Conservation (phyloP, 441 rosid species). For the Sinapis alba region DNA sequence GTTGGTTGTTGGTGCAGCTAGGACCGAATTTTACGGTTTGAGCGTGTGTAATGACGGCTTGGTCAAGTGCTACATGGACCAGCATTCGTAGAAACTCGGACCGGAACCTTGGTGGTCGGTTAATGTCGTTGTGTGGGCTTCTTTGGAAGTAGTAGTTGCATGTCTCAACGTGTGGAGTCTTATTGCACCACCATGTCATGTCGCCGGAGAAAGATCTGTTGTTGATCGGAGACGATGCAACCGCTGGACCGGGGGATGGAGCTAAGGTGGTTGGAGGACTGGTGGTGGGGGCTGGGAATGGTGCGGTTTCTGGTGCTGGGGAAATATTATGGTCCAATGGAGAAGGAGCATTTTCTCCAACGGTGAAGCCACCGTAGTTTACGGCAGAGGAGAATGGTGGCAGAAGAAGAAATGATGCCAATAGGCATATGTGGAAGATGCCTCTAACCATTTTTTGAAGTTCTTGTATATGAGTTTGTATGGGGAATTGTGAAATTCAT, state of each 20-base stretch:
- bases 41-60: slow-evolving; percentile 41
- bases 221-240: slow-evolving; percentile 9
- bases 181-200: slow-evolving; percentile 73
- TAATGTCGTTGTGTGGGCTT: slow-evolving; percentile 24
- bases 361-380: not conserved
- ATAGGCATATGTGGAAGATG: slow-evolving; percentile 36
- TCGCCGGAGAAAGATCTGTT: slow-evolving; percentile 33
- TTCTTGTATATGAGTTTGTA: slow-evolving; percentile 29
- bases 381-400: slow-evolving; percentile 42
- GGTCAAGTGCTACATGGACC: slow-evolving; percentile 52
- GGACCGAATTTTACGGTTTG: slow-evolving; percentile 43
- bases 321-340: slow-evolving; percentile 25
- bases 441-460: slow-evolving; percentile 30
- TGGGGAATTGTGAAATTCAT: slow-evolving; percentile 32
- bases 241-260: slow-evolving; percentile 3
- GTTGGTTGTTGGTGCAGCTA: slow-evolving; percentile 46
- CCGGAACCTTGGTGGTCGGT: slow-evolving; percentile 45
- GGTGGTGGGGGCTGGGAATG: slow-evolving; percentile 13
- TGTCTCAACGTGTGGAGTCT: slow-evolving; percentile 72
- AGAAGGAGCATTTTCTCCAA: slow-evolving; percentile 10
- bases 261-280: not conserved
- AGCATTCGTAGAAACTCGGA: slow-evolving; percentile 57
- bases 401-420: slow-evolving; percentile 37
- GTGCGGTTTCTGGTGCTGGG: slow-evolving; percentile 6
- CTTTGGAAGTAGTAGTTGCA: slow-evolving; percentile 53